These are phyloP conservation scores for Fragilaria radians DNA, from an alignment of 108 stramenopile species.

Conservation along the genomic window DNA sequence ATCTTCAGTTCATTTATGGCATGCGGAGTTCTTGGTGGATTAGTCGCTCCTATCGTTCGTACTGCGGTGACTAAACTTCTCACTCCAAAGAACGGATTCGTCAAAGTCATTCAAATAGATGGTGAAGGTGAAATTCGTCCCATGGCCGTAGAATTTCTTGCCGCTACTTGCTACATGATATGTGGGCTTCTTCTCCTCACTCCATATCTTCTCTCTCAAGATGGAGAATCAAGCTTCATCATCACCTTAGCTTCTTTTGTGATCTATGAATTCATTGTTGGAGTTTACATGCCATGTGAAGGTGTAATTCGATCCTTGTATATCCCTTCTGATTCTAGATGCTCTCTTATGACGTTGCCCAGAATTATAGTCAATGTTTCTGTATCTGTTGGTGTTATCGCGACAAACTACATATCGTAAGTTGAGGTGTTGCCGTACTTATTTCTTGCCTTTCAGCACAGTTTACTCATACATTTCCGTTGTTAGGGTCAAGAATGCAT, in stretches of 20 bases:
- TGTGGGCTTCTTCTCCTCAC: constrained; percentile 34
- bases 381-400: constrained; percentile 36
- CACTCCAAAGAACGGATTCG: constrained; percentile 19
- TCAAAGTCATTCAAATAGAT: constrained; percentile 25
- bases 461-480: neutral
- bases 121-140: constrained; percentile 25
- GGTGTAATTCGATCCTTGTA: constrained; percentile 58
- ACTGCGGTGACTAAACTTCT: constrained; percentile 19
- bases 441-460: neutral
- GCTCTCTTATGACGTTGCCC: constrained; percentile 51
- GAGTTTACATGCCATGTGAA: constrained; percentile 58
- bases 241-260: constrained; percentile 30
- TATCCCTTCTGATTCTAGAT: constrained; percentile 40
- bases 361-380: constrained; percentile 48
- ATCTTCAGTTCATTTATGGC: constrained; percentile 81
- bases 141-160: constrained; percentile 48
- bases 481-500: constrained; percentile 18
- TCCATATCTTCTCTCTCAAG: constrained; percentile 21
- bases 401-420: constrained; percentile 26
- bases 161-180: constrained; percentile 35
- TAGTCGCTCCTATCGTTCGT: constrained; percentile 31
- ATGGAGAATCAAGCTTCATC: constrained; percentile 24
- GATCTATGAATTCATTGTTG: constrained; percentile 43
- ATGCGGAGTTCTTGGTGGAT: constrained; percentile 62
- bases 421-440: neutral